A percentile compares a stretch with the other conserved stretches of the same genome.
Evolutionary conservation across 2,329 filamentous ascomycete genomes (phyloP).

Genomic region (Trichoderma breve): DNA sequence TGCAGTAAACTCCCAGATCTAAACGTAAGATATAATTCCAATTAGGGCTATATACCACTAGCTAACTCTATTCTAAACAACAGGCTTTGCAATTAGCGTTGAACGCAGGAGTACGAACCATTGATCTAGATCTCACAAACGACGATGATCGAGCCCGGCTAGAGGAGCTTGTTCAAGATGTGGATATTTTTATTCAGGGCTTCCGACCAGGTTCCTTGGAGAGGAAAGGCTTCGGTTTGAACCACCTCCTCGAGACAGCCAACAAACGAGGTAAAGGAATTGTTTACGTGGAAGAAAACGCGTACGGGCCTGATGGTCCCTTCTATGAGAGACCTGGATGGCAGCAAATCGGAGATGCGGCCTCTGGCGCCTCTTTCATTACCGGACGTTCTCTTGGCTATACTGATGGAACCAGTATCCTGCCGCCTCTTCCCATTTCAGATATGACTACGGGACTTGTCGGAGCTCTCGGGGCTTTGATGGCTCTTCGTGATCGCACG

Average conservation of each 20-base stretch:
- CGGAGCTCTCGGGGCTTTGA: not conserved
- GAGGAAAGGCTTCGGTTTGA: slow-evolving; percentile 40
- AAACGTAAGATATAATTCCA: not conserved
- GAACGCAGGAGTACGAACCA: slow-evolving; percentile 36
- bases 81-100: not conserved
- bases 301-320: slow-evolving; percentile 57
- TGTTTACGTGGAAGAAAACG: slow-evolving; percentile 64
- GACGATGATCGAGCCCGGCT: slow-evolving; percentile 40
- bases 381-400: slow-evolving; percentile 29
- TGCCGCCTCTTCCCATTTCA: not conserved
- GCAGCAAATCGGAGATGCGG: slow-evolving; percentile 63
- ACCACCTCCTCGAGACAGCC: slow-evolving; percentile 46
- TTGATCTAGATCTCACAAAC: slow-evolving; percentile 48
- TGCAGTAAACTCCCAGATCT: not conserved
- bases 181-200: slow-evolving; percentile 35
- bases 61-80: not conserved
- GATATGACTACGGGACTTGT: not conserved
- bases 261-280: slow-evolving; percentile 55
- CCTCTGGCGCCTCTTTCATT: slow-evolving; percentile 35
- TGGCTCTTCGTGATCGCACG: not conserved
- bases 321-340: slow-evolving; percentile 62
- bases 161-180: slow-evolving; percentile 42
- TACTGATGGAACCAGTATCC: not conserved
- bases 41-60: not conserved
- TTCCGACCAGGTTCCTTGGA: slow-evolving; percentile 41